Conservation (phyloP, 257 asterid species). For the Scutellaria barbata region DNA sequence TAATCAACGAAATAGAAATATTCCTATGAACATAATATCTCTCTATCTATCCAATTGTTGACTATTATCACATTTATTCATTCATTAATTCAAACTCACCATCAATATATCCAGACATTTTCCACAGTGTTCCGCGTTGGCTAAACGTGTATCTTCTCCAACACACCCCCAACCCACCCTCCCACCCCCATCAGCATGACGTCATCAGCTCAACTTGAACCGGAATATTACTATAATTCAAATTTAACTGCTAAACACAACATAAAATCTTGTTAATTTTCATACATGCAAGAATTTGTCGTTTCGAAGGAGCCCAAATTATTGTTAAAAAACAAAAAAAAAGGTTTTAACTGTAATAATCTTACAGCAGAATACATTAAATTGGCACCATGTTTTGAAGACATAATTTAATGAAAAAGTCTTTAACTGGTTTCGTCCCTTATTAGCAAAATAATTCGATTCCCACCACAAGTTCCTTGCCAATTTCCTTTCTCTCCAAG, state of each 20-base stretch:
- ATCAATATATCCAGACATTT: slow-evolving; percentile 40
- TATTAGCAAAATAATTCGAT: slow-evolving; percentile 49
- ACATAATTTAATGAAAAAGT: slow-evolving; percentile 36
- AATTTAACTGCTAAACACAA: too few relatives aligned
- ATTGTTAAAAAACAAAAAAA: background rate
- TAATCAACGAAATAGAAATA: slow-evolving; percentile 27
- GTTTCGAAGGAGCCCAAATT: background rate
- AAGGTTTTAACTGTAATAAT: slow-evolving; percentile 23
- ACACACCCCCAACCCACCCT: slow-evolving; percentile 22
- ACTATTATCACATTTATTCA: slow-evolving; percentile 5
- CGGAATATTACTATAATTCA: background rate
- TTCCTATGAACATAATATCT: background rate
- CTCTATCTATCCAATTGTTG: slow-evolving; percentile 23
- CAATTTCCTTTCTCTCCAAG: slow-evolving; percentile 60
- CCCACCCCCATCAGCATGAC: slow-evolving; percentile 36
- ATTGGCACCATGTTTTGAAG: too few relatives aligned
- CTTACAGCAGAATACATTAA: slow-evolving; percentile 32
- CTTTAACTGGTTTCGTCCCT: slow-evolving; percentile 40
- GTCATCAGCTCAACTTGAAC: slow-evolving; percentile 1
- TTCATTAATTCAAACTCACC: slow-evolving; percentile 28
- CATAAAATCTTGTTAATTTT: background rate
- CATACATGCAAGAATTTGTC: slow-evolving; percentile 1
- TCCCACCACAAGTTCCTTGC: slow-evolving; percentile 40
- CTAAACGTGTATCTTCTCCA: slow-evolving; percentile 46
- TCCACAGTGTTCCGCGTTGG: slow-evolving; percentile 45